phyloP scores from a whole-genome alignment of 1,139 yeast genomes.

The Suhomyces bolitotheri region DNA sequence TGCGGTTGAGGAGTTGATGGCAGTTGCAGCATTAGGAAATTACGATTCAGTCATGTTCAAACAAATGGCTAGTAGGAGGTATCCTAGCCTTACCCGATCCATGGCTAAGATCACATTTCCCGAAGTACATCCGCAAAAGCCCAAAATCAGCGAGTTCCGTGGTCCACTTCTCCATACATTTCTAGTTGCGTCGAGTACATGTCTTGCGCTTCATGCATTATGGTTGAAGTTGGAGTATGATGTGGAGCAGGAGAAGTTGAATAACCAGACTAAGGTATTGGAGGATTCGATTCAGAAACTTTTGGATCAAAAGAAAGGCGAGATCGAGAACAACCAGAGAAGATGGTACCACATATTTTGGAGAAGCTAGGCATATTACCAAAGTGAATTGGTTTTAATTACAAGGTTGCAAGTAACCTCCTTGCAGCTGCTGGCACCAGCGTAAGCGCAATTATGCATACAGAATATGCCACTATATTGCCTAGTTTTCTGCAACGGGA shows the following conservation, averaged over 20 bases:
- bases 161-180: slow-evolving; percentile 43
- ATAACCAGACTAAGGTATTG: slow-evolving; percentile 25
- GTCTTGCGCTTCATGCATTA: slow-evolving; percentile 36
- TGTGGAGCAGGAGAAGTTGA: slow-evolving; percentile 29
- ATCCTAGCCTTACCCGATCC: neutral
- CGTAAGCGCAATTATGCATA: no score
- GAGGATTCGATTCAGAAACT: slow-evolving; percentile 35
- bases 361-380: slow-evolving; percentile 2
- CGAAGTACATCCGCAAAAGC: slow-evolving; percentile 23
- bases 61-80: neutral
- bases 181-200: slow-evolving; percentile 42
- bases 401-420: no score
- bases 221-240: slow-evolving; percentile 37
- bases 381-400: no score
- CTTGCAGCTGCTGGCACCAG: no score
- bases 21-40: no score
- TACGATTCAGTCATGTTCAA: no score
- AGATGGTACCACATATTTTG: slow-evolving; percentile 31
- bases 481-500: no score
- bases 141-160: slow-evolving; percentile 39
- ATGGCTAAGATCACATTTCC: slow-evolving; percentile 10
- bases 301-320: slow-evolving; percentile 31
- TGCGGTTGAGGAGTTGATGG: no score
- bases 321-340: slow-evolving; percentile 16
- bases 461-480: no score